phyloP scores from a whole-genome alignment of 257 asterid genomes.

The Forsythia suspensa region DNA sequence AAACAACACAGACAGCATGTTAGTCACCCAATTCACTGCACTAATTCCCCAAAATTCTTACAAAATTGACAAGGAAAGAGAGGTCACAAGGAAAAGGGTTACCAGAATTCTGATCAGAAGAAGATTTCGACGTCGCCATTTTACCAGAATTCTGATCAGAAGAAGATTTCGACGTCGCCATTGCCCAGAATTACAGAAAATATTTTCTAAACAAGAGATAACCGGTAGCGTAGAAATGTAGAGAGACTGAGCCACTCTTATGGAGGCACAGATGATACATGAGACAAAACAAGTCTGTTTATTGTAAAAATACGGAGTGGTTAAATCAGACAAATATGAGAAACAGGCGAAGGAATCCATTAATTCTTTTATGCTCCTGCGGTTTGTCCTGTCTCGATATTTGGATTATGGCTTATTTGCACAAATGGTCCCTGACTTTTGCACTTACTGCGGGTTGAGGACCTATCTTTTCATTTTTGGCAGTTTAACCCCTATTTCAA shows the following conservation, averaged over 20 bases:
- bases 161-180: conserved; percentile 44
- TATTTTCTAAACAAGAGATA: neutral
- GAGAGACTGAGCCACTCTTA: conserved; percentile 15
- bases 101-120: conserved; percentile 41
- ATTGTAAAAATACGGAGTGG: neutral
- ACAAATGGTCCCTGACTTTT: too few relatives aligned
- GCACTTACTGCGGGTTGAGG: too few relatives aligned
- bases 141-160: conserved; percentile 41
- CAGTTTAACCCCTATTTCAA: too few relatives aligned
- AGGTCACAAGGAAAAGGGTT: neutral
- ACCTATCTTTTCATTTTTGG: too few relatives aligned
- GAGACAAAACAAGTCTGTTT: conserved; percentile 13
- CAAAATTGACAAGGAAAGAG: conserved; percentile 6
- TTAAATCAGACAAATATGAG: neutral
- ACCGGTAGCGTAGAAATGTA: conserved; percentile 6
- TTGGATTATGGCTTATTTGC: too few relatives aligned
- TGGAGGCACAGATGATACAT: conserved; percentile 2
- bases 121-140: conserved; percentile 24
- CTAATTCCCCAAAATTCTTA: neutral
- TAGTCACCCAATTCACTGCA: neutral
- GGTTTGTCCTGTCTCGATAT: too few relatives aligned
- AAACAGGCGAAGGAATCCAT: neutral
- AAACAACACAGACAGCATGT: neutral
- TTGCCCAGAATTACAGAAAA: conserved; percentile 10
- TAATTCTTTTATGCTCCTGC: too few relatives aligned